These are phyloP conservation scores for Talaromyces ruber DNA, from an alignment of 495 filamentous ascomycete genomes.

Conservation along the genomic window DNA sequence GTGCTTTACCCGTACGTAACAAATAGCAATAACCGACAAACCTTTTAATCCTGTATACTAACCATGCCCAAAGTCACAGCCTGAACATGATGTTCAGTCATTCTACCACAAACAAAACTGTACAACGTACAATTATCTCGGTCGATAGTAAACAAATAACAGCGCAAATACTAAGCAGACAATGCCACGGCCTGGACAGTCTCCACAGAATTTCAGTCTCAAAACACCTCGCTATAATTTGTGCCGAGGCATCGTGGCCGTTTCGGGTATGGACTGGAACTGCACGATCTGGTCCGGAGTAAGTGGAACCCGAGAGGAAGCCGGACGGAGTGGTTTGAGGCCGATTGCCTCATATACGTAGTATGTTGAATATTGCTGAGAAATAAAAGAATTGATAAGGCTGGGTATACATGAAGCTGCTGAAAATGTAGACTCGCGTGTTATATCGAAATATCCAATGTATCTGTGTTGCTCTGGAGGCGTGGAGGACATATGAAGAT, in stretches of 20 bases:
- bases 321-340: background rate
- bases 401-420: background rate
- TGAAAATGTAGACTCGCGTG: background rate
- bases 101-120: too few species aligned
- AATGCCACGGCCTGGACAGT: background rate
- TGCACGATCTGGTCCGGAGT: background rate
- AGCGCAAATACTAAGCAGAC: background rate
- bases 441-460: background rate
- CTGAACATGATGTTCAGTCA: too few species aligned
- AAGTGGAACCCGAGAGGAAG: background rate
- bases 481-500: background rate
- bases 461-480: background rate
- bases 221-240: background rate
- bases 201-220: too few species aligned
- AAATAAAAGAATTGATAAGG: background rate
- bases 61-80: too few species aligned
- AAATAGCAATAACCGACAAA: too few species aligned
- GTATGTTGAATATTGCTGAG: background rate
- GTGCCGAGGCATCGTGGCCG: slow-evolving; percentile 3
- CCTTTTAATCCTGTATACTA: background rate
- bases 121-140: background rate
- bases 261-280: background rate
- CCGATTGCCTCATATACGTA: background rate
- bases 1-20: background rate
- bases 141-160: background rate